A percentile compares a stretch with the other conserved stretches of the same genome.
These are phyloP conservation scores for Phytophthora niederhauseri DNA, from an alignment of 352 stramenopile species.

Conservation along the genomic window DNA sequence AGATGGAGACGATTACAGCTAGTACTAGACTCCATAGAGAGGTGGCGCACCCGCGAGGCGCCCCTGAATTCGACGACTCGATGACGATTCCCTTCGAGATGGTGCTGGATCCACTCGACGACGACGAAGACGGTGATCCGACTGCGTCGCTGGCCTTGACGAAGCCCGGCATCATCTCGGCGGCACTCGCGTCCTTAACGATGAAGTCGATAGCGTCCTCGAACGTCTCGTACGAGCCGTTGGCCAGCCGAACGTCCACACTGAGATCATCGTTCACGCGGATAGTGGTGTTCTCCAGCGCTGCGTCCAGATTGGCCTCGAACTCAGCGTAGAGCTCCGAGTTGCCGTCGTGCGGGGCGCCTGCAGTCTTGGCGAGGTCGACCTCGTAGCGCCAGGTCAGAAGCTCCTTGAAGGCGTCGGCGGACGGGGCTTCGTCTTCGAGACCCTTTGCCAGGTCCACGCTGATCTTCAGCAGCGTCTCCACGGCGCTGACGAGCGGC, in stretches of 20 bases:
- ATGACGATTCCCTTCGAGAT: slow-evolving; percentile 4
- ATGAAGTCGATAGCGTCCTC: slow-evolving; percentile 35
- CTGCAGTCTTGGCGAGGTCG: slow-evolving; percentile 47
- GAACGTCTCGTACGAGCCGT: slow-evolving; percentile 38
- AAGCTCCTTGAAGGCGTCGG: slow-evolving; percentile 43
- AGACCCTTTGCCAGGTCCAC: slow-evolving; percentile 39
- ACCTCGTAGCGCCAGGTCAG: slow-evolving; percentile 56
- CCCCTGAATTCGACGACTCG: slow-evolving; percentile 19
- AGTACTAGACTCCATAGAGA: slow-evolving; percentile 31
- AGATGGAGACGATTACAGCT: slow-evolving; percentile 20
- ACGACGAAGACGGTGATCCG: not conserved
- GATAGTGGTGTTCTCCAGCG: slow-evolving; percentile 36
- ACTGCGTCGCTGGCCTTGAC: slow-evolving; percentile 16
- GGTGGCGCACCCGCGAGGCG: not conserved
- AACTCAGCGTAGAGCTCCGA: slow-evolving; percentile 56
- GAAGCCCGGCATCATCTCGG: slow-evolving; percentile 26
- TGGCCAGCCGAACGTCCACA: slow-evolving; percentile 35
- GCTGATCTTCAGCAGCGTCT: slow-evolving; percentile 70
- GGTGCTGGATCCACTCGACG: slow-evolving; percentile 11
- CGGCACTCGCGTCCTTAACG: slow-evolving; percentile 24
- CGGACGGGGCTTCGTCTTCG: slow-evolving; percentile 30
- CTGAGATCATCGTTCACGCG: slow-evolving; percentile 38
- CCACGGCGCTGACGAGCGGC: slow-evolving; percentile 49
- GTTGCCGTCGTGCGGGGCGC: slow-evolving; percentile 44
- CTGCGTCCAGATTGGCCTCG: slow-evolving; percentile 42